Evolutionary conservation across 352 stramenopile species (phyloP), one percentile per base, ranked within the genome.

Genomic region (Phytophthora sp.): DNA sequence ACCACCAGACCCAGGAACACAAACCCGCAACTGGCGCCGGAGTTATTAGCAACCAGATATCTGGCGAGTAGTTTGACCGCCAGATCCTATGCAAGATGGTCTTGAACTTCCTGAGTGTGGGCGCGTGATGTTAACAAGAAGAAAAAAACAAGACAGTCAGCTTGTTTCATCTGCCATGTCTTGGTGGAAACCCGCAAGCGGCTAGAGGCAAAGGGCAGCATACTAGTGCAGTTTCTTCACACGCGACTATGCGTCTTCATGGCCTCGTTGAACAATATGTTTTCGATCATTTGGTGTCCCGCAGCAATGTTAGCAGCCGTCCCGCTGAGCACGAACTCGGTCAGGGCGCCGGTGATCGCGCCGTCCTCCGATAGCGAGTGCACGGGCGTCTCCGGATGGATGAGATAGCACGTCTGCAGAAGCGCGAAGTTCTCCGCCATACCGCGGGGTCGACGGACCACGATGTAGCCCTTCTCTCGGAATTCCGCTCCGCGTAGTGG

Each of bases 361-460:
- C 67, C 62, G 23, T 76, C 67, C 23, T 65, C 45, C 3, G 49
- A 67, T 1, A 76, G 52, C 34, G 50, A 65, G 52, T 64, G 57
- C 12, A 76, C 55, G 10, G 67, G 67, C 2, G 82, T 69, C 18
- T 72, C 56, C 13, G 80, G 80, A 20, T 74, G 80, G 26, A 85
- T 82, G 28, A 89, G 69, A 62, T 82, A 82, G 48, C 76, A 83
- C 31, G 77, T 77, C 50, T 87, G 77, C 44, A 89, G 49, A 5
- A 88, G 66, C 21, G 73, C 62, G 28, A 54, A 76, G 28, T 59
- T 53, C 17, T 51, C 37, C 8, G 70, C 54, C 42, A 76, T 72
- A 0, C 65, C 66, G 10, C 32, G 58, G 27, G 74, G 67, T 6
- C 72, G 70, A 34, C 75, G 76, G 17, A 89, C 59, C 26, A 88